Evolutionary conservation across 192 early-diverging fungal species (phyloP).

Genomic region (Borealophlyctis nickersoniae): DNA sequence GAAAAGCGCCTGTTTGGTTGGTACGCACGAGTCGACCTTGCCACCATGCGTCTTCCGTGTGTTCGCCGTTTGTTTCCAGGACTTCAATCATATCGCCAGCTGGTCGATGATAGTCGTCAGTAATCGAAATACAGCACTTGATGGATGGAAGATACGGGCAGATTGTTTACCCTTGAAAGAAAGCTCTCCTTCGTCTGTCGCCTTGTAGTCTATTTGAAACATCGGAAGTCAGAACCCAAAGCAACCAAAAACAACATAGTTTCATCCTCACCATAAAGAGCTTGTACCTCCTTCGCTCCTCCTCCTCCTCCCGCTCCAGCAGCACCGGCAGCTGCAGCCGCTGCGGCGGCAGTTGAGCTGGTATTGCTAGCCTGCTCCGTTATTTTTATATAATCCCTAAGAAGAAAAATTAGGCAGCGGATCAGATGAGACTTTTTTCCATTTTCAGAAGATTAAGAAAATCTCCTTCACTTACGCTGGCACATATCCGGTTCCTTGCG

Average conservation of each 20-base stretch:
- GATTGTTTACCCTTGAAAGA: constrained; percentile 25
- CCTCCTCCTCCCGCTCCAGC: too few species aligned
- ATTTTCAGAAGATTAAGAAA: constrained; percentile 20
- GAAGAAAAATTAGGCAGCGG: too few species aligned
- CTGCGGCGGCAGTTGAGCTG: too few species aligned
- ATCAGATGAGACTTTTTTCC: constrained; percentile 32
- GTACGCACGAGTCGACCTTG: constrained; percentile 33
- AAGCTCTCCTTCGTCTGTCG: constrained; percentile 34
- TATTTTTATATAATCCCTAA: constrained; percentile 37
- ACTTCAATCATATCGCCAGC: constrained; percentile 42
- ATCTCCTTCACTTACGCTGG: background rate
- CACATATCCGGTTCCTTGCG: too few species aligned
- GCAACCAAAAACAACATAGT: too few species aligned
- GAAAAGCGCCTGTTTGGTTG: constrained; percentile 31
- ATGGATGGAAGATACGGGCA: too few species aligned
- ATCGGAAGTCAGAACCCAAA: too few species aligned
- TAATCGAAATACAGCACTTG: too few species aligned
- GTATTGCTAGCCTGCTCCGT: too few species aligned
- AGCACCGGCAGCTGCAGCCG: too few species aligned
- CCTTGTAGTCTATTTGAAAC: constrained; percentile 36
- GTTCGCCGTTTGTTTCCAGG: constrained; percentile 20
- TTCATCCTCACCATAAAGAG: constrained; percentile 8
- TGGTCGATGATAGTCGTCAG: too few species aligned
- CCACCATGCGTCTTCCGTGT: constrained; percentile 44
- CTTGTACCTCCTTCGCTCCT: constrained; percentile 10